Conservation (phyloP, 2,329 filamentous ascomycete species). For the Aureobasidium uvarum region DNA sequence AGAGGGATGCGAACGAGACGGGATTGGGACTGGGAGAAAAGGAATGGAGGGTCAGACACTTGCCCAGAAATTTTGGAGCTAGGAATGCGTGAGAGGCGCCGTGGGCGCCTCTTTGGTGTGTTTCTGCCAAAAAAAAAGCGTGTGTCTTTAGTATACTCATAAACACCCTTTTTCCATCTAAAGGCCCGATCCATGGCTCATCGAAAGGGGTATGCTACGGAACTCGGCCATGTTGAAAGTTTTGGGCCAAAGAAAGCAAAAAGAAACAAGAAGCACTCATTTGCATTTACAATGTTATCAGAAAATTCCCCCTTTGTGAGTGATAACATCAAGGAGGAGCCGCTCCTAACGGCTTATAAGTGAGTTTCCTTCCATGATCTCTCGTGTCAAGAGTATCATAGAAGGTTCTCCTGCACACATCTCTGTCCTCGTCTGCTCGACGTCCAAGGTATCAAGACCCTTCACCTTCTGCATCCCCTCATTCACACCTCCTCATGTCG, state of each 20-base stretch:
- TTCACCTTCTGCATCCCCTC: neutral
- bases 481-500: neutral
- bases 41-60: constrained; percentile 27
- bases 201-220: too few species aligned
- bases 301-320: neutral
- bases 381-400: neutral
- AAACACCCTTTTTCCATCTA: neutral
- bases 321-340: neutral
- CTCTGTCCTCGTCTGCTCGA: neutral
- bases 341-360: constrained; percentile 27
- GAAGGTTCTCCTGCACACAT: neutral
- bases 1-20: constrained; percentile 3
- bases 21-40: constrained; percentile 22
- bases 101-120: too few species aligned
- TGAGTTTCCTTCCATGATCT: neutral
- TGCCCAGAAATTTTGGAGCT: constrained; percentile 18
- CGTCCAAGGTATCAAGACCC: neutral
- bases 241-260: too few species aligned
- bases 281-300: neutral
- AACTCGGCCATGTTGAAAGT: too few species aligned
- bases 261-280: neutral
- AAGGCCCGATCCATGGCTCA: too few species aligned
- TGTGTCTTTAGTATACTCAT: too few species aligned
- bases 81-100: constrained; percentile 1
- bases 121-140: too few species aligned